Conservation (phyloP, 202 grass and related monocot species). For the Brachypodium distachyon region DNA sequence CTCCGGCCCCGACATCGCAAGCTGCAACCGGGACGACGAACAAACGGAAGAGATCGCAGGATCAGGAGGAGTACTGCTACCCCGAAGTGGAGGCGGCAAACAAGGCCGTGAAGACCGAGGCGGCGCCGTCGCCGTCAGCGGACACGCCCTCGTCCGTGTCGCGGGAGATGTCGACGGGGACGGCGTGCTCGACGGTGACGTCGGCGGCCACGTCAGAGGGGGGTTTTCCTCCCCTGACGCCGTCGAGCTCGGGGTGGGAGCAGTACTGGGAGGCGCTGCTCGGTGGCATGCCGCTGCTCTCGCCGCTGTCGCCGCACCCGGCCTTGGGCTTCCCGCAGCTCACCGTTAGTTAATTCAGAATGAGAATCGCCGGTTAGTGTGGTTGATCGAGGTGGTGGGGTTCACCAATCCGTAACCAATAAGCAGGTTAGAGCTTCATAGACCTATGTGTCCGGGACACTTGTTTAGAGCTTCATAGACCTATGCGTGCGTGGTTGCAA, state of each 20-base stretch:
- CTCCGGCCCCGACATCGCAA: not conserved
- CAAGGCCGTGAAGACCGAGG: constrained; percentile 26
- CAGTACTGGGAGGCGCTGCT: constrained; percentile 28
- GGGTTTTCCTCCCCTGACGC: constrained; percentile 20
- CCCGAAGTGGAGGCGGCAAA: constrained; percentile 18
- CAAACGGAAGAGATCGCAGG: constrained; percentile 30
- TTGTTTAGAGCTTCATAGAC: not conserved
- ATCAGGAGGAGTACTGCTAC: not conserved
- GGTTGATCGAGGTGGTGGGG: not conserved
- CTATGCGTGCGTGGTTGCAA: not conserved
- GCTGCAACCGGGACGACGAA: not conserved
- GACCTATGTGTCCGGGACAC: not conserved
- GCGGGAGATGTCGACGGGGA: not conserved
- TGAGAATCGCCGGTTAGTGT: not conserved
- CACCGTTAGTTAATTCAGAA: constrained; percentile 29
- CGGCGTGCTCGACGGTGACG: constrained; percentile 15
- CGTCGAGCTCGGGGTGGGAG: constrained; percentile 31
- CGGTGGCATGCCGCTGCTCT: constrained; percentile 24
- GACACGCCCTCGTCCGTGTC: not conserved
- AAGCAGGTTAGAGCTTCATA: not conserved
- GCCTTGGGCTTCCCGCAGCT: constrained; percentile 33
- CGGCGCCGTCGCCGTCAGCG: not conserved
- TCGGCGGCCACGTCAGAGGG: not conserved
- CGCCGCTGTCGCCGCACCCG: constrained; percentile 38
- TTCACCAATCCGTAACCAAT: not conserved